These are phyloP conservation scores for Phlebiopsis flavidoalba DNA, from an alignment of 768 basidiomycete genomes.

Conservation along the genomic window DNA sequence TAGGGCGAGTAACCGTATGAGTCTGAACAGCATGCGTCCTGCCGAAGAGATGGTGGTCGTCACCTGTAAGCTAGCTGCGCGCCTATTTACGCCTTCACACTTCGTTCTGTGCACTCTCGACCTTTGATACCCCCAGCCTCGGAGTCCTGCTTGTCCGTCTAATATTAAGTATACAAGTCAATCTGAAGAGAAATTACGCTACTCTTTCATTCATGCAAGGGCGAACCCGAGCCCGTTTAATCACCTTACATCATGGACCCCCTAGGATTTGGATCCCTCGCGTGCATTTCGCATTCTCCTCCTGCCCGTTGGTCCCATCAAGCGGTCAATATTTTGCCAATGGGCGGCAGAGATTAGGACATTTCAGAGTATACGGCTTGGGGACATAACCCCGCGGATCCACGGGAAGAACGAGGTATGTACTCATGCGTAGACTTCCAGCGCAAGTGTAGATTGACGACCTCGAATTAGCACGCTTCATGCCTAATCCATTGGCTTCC, in stretches of 20 bases:
- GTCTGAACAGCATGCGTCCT: background rate
- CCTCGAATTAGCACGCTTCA: conserved; percentile 60
- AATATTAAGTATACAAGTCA: background rate
- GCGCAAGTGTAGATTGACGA: background rate
- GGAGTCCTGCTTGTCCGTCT: background rate
- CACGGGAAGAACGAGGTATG: conserved; percentile 72
- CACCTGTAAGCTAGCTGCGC: background rate
- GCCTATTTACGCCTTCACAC: background rate
- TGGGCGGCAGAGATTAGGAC: conserved; percentile 71
- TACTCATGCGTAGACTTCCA: background rate
- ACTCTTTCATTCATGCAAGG: background rate
- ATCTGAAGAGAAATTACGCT: background rate
- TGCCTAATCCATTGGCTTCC: conserved; percentile 69
- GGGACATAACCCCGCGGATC: conserved; percentile 79
- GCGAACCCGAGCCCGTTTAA: background rate
- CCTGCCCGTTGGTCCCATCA: conserved; percentile 78
- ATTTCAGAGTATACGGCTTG: conserved; percentile 69
- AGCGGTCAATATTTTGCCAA: conserved; percentile 60
- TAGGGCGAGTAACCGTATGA: background rate
- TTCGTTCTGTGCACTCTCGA: background rate
- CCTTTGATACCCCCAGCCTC: background rate
- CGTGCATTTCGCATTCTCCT: conserved; percentile 82
- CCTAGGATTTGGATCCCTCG: conserved; percentile 74
- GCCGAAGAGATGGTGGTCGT: background rate
- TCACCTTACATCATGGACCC: conserved; percentile 50